Percentiles rank a stretch among this genome's conserved stretches.
phyloP scores from a whole-genome alignment of 1,284 basidiomycete species.

The Pyrrhoderma lamaoense region DNA sequence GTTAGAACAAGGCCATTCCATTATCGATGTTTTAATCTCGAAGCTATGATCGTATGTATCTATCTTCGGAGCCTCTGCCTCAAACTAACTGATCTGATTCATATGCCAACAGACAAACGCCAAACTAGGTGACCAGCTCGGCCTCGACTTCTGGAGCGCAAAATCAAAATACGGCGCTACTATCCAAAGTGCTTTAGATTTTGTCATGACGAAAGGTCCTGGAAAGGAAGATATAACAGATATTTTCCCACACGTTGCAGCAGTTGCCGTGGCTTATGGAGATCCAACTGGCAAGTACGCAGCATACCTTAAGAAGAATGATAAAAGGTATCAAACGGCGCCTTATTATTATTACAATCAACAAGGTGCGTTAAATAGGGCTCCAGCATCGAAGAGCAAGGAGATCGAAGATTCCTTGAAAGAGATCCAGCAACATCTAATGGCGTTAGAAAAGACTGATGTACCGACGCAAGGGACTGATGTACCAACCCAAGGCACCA shows the following conservation, averaged over 20 bases:
- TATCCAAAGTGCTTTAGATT: slow-evolving; percentile 52
- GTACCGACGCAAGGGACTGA: no score
- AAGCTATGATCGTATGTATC: slow-evolving; percentile 54
- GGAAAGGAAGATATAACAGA: slow-evolving; percentile 38
- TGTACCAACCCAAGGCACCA: background rate
- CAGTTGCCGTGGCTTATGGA: slow-evolving; percentile 48
- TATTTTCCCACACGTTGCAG: slow-evolving; percentile 45
- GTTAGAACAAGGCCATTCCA: slow-evolving; percentile 56
- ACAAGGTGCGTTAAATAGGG: slow-evolving; percentile 26
- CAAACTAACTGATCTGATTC: slow-evolving; percentile 16
- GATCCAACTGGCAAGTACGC: slow-evolving; percentile 47
- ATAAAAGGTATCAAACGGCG: slow-evolving; percentile 31
- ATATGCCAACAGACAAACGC: slow-evolving; percentile 39
- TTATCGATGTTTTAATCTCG: slow-evolving; percentile 59
- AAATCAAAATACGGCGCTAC: slow-evolving; percentile 46
- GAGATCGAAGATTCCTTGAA: slow-evolving; percentile 7
- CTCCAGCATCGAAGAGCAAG: slow-evolving; percentile 10
- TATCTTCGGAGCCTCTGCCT: slow-evolving; percentile 3
- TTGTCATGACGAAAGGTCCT: slow-evolving; percentile 39
- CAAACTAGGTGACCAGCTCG: slow-evolving; percentile 47
- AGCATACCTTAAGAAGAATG: slow-evolving; percentile 32
- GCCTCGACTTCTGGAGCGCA: slow-evolving; percentile 42
- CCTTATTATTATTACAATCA: slow-evolving; percentile 52
- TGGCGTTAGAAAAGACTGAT: background rate
- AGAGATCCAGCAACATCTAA: background rate